Base-by-base conservation (phyloP, 108 stramenopile species). In the Nannochloropsis salina region DNA sequence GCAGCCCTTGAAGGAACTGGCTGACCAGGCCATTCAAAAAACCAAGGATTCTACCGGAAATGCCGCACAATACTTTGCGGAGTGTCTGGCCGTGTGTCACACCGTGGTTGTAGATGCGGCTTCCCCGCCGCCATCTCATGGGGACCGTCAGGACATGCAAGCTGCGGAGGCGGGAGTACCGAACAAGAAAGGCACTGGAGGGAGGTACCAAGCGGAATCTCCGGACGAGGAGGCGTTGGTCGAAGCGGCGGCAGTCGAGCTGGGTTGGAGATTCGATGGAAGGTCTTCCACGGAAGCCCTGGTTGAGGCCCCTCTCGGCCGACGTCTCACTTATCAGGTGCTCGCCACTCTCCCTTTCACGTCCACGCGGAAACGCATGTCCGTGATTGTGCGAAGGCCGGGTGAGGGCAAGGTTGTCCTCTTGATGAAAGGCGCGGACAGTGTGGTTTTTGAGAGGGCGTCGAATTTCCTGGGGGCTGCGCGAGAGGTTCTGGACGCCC, bases 211-310 rank as follows among this genome's bases (percentile, higher is more conserved):
- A 84, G 88, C 92, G 15, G 93, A 92, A 89, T 86, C 85, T 18
- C 92, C 91, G 1, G 92, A 92, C 85, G 91, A 92, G 82, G 90
- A 87, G 47, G 93, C 93, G 43, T 81, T 93, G 41, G 91, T 93
- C 12, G 41, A 82, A n/a, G 93, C 85, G 41, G 90, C 84, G 11
- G 61, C 61, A 15, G 44, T 44, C 31, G 86, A 85, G 8, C 81
- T 90, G 5, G 86, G 89, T 9, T 12, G 81, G 43, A 9, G 18
- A 1, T 81, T 90, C 44, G 20, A 21, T 9, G 81, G 81, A 12
- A 2, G 43, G 20, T 9, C 42, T 15, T 15, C 18, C 42, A 83
- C 42, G 4, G 11, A 10, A 10, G 43, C 18, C 82, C 42, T 42
- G 42, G 42, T 42, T 15, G 42, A 15, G 20, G 18, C 42, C 42